These are phyloP conservation scores for Aspergillus nidulans DNA, from an alignment of 495 filamentous ascomycete genomes.

Conservation along the genomic window DNA sequence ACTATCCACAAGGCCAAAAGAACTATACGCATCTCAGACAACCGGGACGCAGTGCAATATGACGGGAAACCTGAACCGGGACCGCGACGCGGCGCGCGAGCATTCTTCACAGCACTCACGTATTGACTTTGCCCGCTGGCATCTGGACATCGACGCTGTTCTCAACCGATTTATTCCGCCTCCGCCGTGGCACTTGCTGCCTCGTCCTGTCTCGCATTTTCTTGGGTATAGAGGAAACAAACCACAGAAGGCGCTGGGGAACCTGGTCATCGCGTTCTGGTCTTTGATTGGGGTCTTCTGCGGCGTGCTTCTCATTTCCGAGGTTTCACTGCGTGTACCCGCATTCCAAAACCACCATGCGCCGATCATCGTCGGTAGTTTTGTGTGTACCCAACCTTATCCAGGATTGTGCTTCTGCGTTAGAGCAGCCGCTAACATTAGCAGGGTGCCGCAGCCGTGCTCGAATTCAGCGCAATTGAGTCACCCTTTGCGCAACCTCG, in stretches of 20 bases:
- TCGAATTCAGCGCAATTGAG: constrained; percentile 69
- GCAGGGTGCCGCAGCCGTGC: constrained; percentile 73
- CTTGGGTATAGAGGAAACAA: constrained; percentile 34
- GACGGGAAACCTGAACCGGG: not conserved
- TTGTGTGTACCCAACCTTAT: constrained; percentile 29
- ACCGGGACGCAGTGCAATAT: constrained; percentile 1
- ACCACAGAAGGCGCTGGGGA: constrained; percentile 29
- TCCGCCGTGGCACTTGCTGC: constrained; percentile 36
- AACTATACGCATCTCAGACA: no score
- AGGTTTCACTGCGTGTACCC: constrained; percentile 36
- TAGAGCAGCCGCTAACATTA: constrained; percentile 9
- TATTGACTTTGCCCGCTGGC: constrained; percentile 26
- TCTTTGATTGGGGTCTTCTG: constrained; percentile 42
- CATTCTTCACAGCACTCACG: constrained; percentile 2
- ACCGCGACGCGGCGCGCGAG: not conserved
- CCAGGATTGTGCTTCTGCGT: not conserved
- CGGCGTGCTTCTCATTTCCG: constrained; percentile 39
- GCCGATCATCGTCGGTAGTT: constrained; percentile 38
- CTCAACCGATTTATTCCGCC: constrained; percentile 58
- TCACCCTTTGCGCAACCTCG: constrained; percentile 83
- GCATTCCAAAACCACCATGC: constrained; percentile 33
- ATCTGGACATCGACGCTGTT: constrained; percentile 64
- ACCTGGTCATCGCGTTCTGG: constrained; percentile 38
- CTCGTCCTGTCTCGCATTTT: constrained; percentile 36
- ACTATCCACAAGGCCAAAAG: not conserved